These are phyloP conservation scores for Monosporascus sp. DNA, from an alignment of 2,329 filamentous ascomycete genomes.

Conservation along the genomic window DNA sequence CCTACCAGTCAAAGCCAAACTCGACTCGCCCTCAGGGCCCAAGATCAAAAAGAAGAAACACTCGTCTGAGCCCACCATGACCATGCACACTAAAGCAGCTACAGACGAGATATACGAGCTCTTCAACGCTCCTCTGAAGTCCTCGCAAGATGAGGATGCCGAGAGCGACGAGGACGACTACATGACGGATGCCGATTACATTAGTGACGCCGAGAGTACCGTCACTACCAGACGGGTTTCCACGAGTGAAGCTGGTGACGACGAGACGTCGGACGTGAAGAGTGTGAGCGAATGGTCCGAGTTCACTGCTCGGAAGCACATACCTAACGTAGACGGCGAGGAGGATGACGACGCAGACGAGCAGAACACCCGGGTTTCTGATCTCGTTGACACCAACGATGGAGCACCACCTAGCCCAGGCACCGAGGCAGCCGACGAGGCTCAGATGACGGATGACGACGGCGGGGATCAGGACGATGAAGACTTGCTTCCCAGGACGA, in stretches of 20 bases:
- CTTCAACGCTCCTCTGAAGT: conserved; percentile 76
- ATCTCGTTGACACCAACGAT: conserved; percentile 31
- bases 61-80: conserved; percentile 85
- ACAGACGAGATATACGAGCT: conserved; percentile 97
- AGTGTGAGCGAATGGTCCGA: conserved; percentile 84
- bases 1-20: conserved; percentile 75
- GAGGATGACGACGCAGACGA: conserved; percentile 28
- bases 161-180: conserved; percentile 59
- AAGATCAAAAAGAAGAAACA: conserved; percentile 74
- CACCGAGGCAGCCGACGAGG: conserved; percentile 7
- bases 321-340: conserved; percentile 42
- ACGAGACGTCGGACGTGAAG: conserved; percentile 52
- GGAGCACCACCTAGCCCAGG: no score
- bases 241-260: conserved; percentile 34
- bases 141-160: conserved; percentile 31
- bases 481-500: conserved; percentile 47
- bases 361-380: conserved; percentile 32
- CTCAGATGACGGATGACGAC: conserved; percentile 18
- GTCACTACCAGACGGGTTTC: conserved; percentile 65
- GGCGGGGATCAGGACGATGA: conserved; percentile 31
- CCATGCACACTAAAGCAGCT: conserved; percentile 87
- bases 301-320: conserved; percentile 69
- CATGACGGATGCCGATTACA: conserved; percentile 71
- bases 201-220: conserved; percentile 80
- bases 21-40: conserved; percentile 81